Evolutionary conservation across 2,329 filamentous ascomycete genomes (phyloP).

Genomic region (Colletotrichum spinosum): DNA sequence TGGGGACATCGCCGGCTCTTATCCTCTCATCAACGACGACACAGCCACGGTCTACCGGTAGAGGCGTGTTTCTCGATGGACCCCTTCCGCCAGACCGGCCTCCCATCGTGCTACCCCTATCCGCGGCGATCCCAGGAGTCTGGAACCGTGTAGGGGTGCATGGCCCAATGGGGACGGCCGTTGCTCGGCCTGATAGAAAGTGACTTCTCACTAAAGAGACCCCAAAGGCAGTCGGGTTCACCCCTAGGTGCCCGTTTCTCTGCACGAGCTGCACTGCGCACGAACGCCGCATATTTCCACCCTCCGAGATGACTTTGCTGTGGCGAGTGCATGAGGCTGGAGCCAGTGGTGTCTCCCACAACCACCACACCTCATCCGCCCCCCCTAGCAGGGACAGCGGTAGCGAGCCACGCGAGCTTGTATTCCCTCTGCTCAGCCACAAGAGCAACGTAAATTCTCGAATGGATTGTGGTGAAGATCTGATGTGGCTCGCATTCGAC

Average conservation of each 20-base stretch:
- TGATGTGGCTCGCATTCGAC: constrained; percentile 15
- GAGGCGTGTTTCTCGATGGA: constrained; percentile 16
- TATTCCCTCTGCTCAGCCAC: constrained; percentile 26
- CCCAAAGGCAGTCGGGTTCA: constrained; percentile 15
- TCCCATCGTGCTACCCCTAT: constrained; percentile 31
- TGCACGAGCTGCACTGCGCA: constrained; percentile 20
- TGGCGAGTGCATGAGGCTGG: constrained; percentile 33
- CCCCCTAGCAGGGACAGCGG: neutral
- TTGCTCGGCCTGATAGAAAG: constrained; percentile 36
- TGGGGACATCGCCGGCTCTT: constrained; percentile 21
- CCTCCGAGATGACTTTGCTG: neutral
- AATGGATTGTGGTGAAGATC: neutral
- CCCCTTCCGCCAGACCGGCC: constrained; percentile 30
- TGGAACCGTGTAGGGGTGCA: constrained; percentile 26
- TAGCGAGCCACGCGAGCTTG: neutral
- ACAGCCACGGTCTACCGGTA: constrained; percentile 17
- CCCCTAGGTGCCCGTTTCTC: constrained; percentile 17
- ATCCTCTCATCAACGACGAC: constrained; percentile 24
- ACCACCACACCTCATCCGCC: constrained; percentile 15
- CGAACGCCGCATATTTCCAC: constrained; percentile 2
- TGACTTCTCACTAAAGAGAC: constrained; percentile 36
- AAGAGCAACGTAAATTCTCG: constrained; percentile 19
- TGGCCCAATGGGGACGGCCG: constrained; percentile 28
- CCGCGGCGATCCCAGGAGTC: constrained; percentile 37
- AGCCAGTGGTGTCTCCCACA: constrained; percentile 21